A percentile compares a stretch with the other conserved stretches of the same genome.
phyloP scores from a whole-genome alignment of 2,329 filamentous ascomycete species.

The Phialophora tarda region DNA sequence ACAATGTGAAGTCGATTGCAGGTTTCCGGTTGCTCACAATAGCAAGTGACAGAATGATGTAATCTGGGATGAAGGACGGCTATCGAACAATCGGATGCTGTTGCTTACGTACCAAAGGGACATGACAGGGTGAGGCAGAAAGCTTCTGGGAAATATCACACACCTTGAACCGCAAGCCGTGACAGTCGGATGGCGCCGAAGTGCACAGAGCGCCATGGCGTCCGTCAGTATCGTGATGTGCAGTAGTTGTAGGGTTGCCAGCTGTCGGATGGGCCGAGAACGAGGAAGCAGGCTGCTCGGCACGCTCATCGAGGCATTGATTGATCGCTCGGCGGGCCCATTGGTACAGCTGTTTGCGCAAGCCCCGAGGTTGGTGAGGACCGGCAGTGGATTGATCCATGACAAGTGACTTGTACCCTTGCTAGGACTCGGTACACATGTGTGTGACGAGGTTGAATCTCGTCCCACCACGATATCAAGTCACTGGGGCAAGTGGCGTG shows the following conservation, averaged over 20 bases:
- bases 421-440: neutral
- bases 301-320: conserved; percentile 13
- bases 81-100: neutral
- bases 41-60: conserved; percentile 17
- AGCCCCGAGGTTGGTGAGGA: conserved; percentile 22
- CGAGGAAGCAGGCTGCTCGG: conserved; percentile 4
- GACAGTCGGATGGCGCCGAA: conserved; percentile 12
- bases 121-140: conserved; percentile 7
- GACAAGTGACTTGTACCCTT: neutral
- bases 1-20: conserved; percentile 1
- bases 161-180: conserved; percentile 27
- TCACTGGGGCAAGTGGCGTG: conserved; percentile 1
- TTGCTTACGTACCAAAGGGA: conserved; percentile 1
- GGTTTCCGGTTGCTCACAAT: conserved; percentile 8
- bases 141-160: conserved; percentile 9
- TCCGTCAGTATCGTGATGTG: conserved; percentile 4
- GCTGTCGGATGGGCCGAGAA: conserved; percentile 8
- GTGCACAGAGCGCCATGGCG: conserved; percentile 1
- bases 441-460: conserved; percentile 14
- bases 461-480: conserved; percentile 20
- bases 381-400: conserved; percentile 20
- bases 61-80: neutral
- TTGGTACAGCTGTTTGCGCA: conserved; percentile 21
- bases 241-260: neutral
- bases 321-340: conserved; percentile 27